Conservation (phyloP, 495 filamentous ascomycete species). For the Hypomontagnella monticulosa region DNA sequence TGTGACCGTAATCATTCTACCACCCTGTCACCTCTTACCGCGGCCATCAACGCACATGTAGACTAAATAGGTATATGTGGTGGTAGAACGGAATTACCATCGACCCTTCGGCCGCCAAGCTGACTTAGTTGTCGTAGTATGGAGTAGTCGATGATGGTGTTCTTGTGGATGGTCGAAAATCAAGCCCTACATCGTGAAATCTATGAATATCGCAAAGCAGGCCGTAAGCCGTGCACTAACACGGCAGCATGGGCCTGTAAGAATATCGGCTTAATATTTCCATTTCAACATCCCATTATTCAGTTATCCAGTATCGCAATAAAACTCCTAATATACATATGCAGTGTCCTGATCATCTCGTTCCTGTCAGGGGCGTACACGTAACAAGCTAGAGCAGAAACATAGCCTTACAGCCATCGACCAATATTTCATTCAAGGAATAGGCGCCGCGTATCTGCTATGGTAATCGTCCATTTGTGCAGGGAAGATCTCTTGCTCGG, state of each 20-base stretch:
- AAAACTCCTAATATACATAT: neutral
- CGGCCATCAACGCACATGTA: conserved; percentile 24
- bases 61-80: conserved; percentile 11
- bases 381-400: conserved; percentile 1
- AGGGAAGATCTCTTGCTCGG: conserved; percentile 17
- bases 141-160: too few species aligned
- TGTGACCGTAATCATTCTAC: conserved; percentile 35
- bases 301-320: neutral
- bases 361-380: conserved; percentile 8
- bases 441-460: conserved; percentile 25
- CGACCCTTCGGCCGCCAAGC: neutral
- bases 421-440: conserved; percentile 30
- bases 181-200: too few species aligned
- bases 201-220: too few species aligned
- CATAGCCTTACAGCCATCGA: neutral
- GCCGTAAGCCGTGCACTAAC: conserved; percentile 9
- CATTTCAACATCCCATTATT: neutral
- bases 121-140: neutral
- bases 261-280: conserved; percentile 12
- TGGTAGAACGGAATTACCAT: conserved; percentile 8
- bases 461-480: neutral
- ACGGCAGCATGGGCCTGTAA: conserved; percentile 13
- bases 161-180: too few species aligned
- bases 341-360: neutral
- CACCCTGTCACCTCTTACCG: conserved; percentile 17